Percentiles rank a stretch among this genome's conserved stretches.
phyloP scores from a whole-genome alignment of 129 eudicot species.

The Arctium minus region DNA sequence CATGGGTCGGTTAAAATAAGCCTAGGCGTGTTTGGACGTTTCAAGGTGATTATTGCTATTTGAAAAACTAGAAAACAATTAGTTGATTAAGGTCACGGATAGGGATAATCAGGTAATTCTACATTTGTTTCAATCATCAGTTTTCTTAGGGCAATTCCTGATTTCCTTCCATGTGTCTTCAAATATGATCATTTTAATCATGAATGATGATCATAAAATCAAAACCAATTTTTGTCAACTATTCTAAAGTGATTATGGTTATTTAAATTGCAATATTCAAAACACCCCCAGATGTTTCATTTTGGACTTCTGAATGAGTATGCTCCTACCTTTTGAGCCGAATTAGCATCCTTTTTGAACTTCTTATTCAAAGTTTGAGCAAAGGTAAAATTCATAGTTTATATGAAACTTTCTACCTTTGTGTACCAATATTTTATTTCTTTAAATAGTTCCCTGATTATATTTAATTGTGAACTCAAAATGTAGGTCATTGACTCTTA shows the following conservation, averaged over 20 bases:
- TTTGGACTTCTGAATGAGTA: neutral
- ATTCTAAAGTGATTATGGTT: neutral
- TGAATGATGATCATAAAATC: neutral
- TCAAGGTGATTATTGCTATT: neutral
- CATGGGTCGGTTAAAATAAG: neutral
- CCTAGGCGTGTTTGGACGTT: neutral
- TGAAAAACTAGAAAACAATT: neutral
- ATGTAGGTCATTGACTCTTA: neutral
- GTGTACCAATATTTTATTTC: neutral
- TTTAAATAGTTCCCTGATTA: neutral
- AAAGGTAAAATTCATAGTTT: neutral
- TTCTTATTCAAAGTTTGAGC: neutral
- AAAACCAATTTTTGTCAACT: neutral
- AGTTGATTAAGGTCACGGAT: neutral
- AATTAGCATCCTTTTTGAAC: neutral
- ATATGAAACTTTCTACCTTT: neutral
- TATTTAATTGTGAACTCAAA: neutral
- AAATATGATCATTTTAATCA: neutral
- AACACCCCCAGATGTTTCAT: neutral
- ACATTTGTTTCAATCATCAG: neutral
- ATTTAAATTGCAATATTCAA: neutral
- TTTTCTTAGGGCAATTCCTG: neutral
- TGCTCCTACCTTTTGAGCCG: neutral
- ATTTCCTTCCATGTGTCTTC: neutral
- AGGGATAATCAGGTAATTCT: neutral